Base-by-base conservation (phyloP, 108 stramenopile genomes). In the Skeletonema marinoi region DNA sequence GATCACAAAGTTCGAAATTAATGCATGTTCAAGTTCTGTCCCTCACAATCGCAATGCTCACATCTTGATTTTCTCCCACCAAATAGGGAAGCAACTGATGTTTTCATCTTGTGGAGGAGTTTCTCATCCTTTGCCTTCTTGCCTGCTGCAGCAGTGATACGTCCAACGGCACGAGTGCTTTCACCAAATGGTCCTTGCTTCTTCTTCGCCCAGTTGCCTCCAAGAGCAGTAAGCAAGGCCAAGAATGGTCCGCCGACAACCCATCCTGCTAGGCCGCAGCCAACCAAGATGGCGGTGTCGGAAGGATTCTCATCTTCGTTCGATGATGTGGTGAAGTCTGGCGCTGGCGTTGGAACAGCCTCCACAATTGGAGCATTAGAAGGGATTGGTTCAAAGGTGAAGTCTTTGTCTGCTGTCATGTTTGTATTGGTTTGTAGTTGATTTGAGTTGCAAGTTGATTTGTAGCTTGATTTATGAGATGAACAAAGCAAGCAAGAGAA, bases 251-350 rank as follows among this genome's bases (percentile, higher is more conserved):
- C 81, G 46, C 74, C 63, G 12, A 82, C 38, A 3, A 82, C 46
- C 81, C 75, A 76, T 9, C 81, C 81, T 12, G 68, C 33, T 32
- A 75, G 54, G 58, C 81, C 81, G 41, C 81, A 82, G 3, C 81
- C 75, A 29, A 73, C 75, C 60, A 82, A 63, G 66, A 82, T 73
- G 25, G 75, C 81, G 7, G 75, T 73, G 19, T 67, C 69, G 1
- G 75, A 76, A 66, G 81, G 81, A 32, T 50, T 11, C 54, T 82
- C 74, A 32, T 50, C 11, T 41, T 82, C 74, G 32, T 16, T 62
- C 71, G 46, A 30, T 36, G 50, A 6, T 31, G 3, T 65, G 17
- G 62, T 54, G 1, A 8, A 35, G 21, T 38, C 16, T 50, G 61
- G 25, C 31, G 36, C 0, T 32, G 70, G 51, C 25, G 68, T 8